Evolutionary conservation across 1,284 basidiomycete genomes (phyloP).

Genomic region (Irpex sp.): DNA sequence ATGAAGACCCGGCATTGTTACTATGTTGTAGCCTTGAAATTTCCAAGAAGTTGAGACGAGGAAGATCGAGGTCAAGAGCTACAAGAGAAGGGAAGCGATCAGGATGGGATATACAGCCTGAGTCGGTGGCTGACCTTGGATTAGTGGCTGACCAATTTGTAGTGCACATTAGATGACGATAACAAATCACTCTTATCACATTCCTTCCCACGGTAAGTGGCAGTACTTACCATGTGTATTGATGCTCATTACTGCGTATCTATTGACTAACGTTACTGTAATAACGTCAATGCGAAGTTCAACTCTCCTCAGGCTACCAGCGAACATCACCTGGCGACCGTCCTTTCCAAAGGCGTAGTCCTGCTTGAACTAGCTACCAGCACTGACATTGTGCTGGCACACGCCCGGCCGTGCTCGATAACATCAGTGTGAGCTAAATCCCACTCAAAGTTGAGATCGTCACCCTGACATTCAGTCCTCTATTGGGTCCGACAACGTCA

Average conservation of each 20-base stretch:
- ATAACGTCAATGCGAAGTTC: no score
- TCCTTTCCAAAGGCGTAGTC: no score
- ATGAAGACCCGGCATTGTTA: constrained; percentile 2
- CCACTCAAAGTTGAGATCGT: no score
- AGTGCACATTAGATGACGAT: not conserved
- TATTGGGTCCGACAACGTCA: no score
- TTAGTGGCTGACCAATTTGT: not conserved
- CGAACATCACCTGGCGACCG: no score
- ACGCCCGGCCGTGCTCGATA: no score
- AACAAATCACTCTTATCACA: not conserved
- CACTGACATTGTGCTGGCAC: no score
- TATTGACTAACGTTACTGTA: no score
- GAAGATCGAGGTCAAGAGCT: not conserved
- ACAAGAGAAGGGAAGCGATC: not conserved
- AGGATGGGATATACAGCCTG: not conserved
- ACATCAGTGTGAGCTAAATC: no score
- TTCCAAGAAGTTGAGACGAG: not conserved
- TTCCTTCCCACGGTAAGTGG: not conserved
- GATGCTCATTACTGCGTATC: not conserved
- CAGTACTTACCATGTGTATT: not conserved
- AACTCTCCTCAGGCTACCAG: no score
- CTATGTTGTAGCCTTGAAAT: not conserved
- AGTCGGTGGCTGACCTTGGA: not conserved
- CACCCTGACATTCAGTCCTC: no score
- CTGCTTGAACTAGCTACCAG: no score